These are phyloP conservation scores for Coix lacrymajobi DNA, from an alignment of 176 grass and related monocot genomes.

Conservation along the genomic window DNA sequence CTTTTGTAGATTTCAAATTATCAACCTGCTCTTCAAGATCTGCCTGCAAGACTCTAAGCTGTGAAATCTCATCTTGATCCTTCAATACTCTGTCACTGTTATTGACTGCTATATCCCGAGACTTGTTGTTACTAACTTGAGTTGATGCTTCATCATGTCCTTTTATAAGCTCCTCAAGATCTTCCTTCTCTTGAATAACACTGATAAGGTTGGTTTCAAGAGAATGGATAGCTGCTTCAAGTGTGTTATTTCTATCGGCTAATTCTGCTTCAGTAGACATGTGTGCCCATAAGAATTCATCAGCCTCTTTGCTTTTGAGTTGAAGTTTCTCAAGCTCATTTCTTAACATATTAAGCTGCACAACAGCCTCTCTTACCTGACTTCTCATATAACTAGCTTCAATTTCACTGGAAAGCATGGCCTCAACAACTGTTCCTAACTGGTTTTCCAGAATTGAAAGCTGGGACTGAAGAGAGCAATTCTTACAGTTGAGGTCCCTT, in stretches of 20 bases:
- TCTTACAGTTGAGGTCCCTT: constrained; percentile 44
- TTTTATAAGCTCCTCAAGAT: constrained; percentile 34
- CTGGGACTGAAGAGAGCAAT: constrained; percentile 32
- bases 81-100: constrained; percentile 26
- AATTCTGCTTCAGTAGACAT: constrained; percentile 46
- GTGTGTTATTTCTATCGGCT: constrained; percentile 43
- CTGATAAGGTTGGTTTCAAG: constrained; percentile 30
- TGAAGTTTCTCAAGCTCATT: constrained; percentile 52
- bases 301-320: constrained; percentile 34
- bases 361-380: constrained; percentile 39
- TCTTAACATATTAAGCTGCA: constrained; percentile 45
- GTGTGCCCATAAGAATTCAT: constrained; percentile 25
- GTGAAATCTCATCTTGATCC: constrained; percentile 63
- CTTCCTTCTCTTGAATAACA: constrained; percentile 49
- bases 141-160: constrained; percentile 17
- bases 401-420: constrained; percentile 57
- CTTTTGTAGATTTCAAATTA: constrained; percentile 44
- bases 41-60: constrained; percentile 38
- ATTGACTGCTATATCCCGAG: constrained; percentile 34
- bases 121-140: constrained; percentile 32
- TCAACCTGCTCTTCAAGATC: constrained; percentile 62
- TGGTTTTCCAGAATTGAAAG: constrained; percentile 52
- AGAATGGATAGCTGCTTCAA: constrained; percentile 40
- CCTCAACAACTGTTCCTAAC: constrained; percentile 46
- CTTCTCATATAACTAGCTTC: constrained; percentile 68